These are phyloP conservation scores for Elsinoe necatrix DNA, from an alignment of 2,329 filamentous ascomycete genomes.

Conservation along the genomic window DNA sequence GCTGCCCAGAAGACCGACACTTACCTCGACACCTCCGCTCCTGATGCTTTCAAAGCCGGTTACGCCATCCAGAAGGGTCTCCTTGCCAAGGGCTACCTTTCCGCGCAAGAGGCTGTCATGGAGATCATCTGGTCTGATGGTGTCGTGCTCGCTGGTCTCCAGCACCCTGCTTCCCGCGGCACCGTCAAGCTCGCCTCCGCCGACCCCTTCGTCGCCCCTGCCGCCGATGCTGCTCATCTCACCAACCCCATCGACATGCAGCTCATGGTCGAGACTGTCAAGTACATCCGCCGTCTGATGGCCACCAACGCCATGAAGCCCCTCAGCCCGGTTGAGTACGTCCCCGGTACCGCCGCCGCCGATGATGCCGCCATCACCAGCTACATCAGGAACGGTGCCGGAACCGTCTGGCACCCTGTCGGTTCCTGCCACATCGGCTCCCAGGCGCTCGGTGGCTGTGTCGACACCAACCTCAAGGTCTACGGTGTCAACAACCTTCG, in stretches of 20 bases:
- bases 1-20: not conserved
- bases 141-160: constrained; percentile 33
- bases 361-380: constrained; percentile 23
- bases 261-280: constrained; percentile 24
- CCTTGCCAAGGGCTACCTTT: constrained; percentile 21
- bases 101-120: constrained; percentile 22
- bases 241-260: constrained; percentile 36
- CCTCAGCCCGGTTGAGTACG: constrained; percentile 22
- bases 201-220: constrained; percentile 30
- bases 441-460: constrained; percentile 24
- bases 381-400: constrained; percentile 17
- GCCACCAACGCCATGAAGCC: constrained; percentile 21
- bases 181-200: constrained; percentile 36
- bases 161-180: constrained; percentile 41
- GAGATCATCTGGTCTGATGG: constrained; percentile 28
- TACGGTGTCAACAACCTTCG: constrained; percentile 23
- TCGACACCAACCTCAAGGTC: constrained; percentile 23
- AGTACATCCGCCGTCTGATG: constrained; percentile 25
- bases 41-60: constrained; percentile 20
- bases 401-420: constrained; percentile 21
- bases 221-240: constrained; percentile 37
- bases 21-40: constrained; percentile 3
- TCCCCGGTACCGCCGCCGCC: constrained; percentile 1
- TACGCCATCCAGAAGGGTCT: constrained; percentile 23
- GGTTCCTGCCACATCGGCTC: constrained; percentile 30